Evolutionary conservation across 768 basidiomycete species (phyloP), one percentile per base, ranked within the genome.

Genomic region (Amanita fuliginea): DNA sequence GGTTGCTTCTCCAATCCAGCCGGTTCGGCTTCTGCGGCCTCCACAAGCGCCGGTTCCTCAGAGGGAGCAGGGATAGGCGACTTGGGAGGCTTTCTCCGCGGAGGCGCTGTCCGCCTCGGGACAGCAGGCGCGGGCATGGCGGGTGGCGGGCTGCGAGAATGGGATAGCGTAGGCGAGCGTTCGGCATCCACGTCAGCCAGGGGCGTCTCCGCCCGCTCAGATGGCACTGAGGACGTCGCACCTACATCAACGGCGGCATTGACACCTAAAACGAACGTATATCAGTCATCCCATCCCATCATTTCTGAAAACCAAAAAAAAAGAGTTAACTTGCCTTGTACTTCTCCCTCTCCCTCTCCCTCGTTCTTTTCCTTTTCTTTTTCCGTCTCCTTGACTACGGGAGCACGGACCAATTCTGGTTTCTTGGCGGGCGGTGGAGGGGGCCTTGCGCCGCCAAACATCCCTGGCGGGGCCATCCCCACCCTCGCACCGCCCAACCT

Each of bases 401-500:
- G 50, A 22, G 47, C 52, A 33, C 49, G 54, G 13, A 53, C 40
- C 16, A 6, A 58, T 16, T 45, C 44, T 16, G 33, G 56, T 47
- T 59, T 68, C 58, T 64, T 67, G 22, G 64, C 63, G 21, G 65
- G 62, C 16, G 49, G 41, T 2, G 68, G 64, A 47, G 68, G 66
- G 53, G 44, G 21, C 22, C 24, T 47, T 9, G 33, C 22, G 10
- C 71, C 71, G 11, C 77, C 81, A 64, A 88, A 81, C 51, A 83
- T 67, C 43, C 86, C 83, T 1, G 83, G 81, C 1, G 71, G 37
- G 2, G 30, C 77, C 84, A 95, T 86, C 3, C 87, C 88, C 19
- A 91, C 69, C 48, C 83, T 71, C 11, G 88, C 78, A 42, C 91
- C 94, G 24, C 94, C 94, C 14, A 97, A 74, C 52, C 85, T 83